phyloP scores from a whole-genome alignment of 2,329 filamentous ascomycete species.

The Tolypocladium guangdongense region DNA sequence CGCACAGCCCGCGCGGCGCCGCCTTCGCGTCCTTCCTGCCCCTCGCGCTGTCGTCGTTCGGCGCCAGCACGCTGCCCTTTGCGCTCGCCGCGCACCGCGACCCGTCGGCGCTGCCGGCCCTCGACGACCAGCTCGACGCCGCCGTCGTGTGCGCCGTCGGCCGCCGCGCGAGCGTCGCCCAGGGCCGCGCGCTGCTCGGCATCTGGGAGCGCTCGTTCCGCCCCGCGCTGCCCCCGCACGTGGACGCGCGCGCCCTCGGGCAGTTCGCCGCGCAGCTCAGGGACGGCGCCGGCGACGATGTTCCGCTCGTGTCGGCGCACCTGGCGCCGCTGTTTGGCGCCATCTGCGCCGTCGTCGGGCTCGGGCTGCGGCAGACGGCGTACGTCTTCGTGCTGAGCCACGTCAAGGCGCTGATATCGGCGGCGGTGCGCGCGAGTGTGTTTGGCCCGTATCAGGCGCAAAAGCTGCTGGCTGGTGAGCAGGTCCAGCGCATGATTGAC shows the following conservation, averaged over 20 bases:
- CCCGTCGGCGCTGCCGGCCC: slow-evolving; percentile 35
- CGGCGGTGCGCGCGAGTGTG: slow-evolving; percentile 65
- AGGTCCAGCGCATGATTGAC: slow-evolving; percentile 46
- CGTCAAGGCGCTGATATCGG: slow-evolving; percentile 64
- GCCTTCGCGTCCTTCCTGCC: slow-evolving; percentile 56
- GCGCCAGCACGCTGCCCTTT: slow-evolving; percentile 64
- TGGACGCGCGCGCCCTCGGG: slow-evolving; percentile 15
- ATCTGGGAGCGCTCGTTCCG: slow-evolving; percentile 67
- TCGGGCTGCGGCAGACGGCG: slow-evolving; percentile 51
- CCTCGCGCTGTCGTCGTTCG: slow-evolving; percentile 59
- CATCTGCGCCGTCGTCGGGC: slow-evolving; percentile 49
- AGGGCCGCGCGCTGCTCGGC: slow-evolving; percentile 62
- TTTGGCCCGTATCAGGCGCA: slow-evolving; percentile 77
- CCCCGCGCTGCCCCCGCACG: slow-evolving; percentile 16
- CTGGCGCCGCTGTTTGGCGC: slow-evolving; percentile 61
- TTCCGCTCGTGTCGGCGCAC: slow-evolving; percentile 46
- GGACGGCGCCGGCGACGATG: slow-evolving; percentile 13
- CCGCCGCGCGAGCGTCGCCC: slow-evolving; percentile 61
- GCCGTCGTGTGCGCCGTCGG: slow-evolving; percentile 70
- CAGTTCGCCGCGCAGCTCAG: slow-evolving; percentile 26
- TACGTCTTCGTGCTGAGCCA: slow-evolving; percentile 71
- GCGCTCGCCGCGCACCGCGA: slow-evolving; percentile 55
- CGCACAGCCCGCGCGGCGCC: slow-evolving; percentile 37
- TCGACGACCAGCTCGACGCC: slow-evolving; percentile 71
- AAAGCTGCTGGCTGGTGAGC: slow-evolving; percentile 51